Evolutionary conservation across 2,329 filamentous ascomycete species (phyloP).

Genomic region (Claviceps purpurea): DNA sequence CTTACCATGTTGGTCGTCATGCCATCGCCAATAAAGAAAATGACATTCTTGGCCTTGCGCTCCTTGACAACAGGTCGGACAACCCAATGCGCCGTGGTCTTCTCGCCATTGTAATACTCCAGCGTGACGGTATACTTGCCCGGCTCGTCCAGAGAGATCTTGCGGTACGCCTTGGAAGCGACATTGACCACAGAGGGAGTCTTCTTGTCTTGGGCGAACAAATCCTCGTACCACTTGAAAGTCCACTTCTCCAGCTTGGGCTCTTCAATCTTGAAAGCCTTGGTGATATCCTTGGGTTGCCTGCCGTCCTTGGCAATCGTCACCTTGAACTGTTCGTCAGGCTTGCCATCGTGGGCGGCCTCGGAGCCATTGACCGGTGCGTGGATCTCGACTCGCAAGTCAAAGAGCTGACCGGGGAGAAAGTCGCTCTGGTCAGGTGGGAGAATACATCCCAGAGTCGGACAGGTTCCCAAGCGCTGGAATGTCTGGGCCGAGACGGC

Average conservation of each 20-base stretch:
- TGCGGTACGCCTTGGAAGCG: constrained; percentile 64
- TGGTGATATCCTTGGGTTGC: constrained; percentile 38
- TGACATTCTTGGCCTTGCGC: constrained; percentile 72
- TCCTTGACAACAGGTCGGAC: constrained; percentile 57
- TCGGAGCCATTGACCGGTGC: constrained; percentile 72
- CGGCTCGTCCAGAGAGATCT: constrained; percentile 62
- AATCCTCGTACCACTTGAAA: constrained; percentile 75
- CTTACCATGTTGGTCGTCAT: constrained; percentile 59
- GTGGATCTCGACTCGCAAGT: constrained; percentile 72
- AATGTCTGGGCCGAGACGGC: constrained; percentile 41
- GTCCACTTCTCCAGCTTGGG: constrained; percentile 67
- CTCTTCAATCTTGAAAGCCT: constrained; percentile 58
- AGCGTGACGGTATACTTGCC: constrained; percentile 68
- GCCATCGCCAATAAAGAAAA: constrained; percentile 69
- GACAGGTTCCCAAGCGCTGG: constrained; percentile 46
- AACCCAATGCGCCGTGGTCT: constrained; percentile 61
- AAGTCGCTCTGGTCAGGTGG: constrained; percentile 62
- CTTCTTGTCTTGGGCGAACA: constrained; percentile 60
- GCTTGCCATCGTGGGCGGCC: constrained; percentile 52
- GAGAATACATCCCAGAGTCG: constrained; percentile 44
- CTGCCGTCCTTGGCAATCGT: constrained; percentile 54
- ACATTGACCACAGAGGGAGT: constrained; percentile 66
- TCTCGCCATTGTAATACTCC: constrained; percentile 59
- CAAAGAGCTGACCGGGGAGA: constrained; percentile 71
- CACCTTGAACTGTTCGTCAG: constrained; percentile 64